Evolutionary conservation across 768 basidiomycete genomes (phyloP).

Genomic region (Suillus variegatus): DNA sequence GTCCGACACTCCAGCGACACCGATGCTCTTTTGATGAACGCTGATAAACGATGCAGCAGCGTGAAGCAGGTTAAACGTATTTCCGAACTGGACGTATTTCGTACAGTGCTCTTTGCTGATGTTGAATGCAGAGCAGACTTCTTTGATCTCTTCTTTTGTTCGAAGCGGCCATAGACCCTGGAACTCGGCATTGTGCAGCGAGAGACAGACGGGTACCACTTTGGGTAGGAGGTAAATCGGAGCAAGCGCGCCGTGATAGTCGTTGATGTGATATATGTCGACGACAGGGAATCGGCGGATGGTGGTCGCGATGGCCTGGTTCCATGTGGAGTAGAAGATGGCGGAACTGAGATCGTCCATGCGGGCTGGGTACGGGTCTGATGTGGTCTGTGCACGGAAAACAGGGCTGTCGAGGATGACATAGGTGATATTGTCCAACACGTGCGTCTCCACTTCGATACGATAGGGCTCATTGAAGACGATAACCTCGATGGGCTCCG

Average conservation of each 20-base stretch:
- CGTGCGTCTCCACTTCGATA: conserved; percentile 93
- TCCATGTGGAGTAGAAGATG: conserved; percentile 98
- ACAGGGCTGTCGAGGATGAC: conserved; percentile 94
- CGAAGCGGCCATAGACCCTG: conserved; percentile 96
- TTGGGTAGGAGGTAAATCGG: conserved; percentile 91
- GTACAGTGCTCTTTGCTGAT: conserved; percentile 95
- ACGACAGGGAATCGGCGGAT: conserved; percentile 84
- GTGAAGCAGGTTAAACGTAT: conserved; percentile 95
- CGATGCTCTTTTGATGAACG: conserved; percentile 88
- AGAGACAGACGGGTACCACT: conserved; percentile 86
- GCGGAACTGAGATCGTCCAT: conserved; percentile 97
- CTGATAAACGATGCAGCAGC: conserved; percentile 93
- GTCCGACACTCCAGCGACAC: conserved; percentile 96
- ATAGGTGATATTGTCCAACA: conserved; percentile 93
- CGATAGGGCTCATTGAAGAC: conserved; percentile 95
- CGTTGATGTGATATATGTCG: conserved; percentile 94
- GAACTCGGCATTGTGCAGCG: conserved; percentile 96
- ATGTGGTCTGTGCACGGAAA: conserved; percentile 94
- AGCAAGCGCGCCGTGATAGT: conserved; percentile 92
- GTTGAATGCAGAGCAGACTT: conserved; percentile 97
- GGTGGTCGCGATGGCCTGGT: conserved; percentile 92
- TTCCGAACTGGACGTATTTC: conserved; percentile 97
- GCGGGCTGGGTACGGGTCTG: conserved; percentile 93
- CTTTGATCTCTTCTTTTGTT: conserved; percentile 98
- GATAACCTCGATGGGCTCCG: conserved; percentile 93